phyloP scores from a whole-genome alignment of 139 green algal species.

The Tetratostichococcus sp. region DNA sequence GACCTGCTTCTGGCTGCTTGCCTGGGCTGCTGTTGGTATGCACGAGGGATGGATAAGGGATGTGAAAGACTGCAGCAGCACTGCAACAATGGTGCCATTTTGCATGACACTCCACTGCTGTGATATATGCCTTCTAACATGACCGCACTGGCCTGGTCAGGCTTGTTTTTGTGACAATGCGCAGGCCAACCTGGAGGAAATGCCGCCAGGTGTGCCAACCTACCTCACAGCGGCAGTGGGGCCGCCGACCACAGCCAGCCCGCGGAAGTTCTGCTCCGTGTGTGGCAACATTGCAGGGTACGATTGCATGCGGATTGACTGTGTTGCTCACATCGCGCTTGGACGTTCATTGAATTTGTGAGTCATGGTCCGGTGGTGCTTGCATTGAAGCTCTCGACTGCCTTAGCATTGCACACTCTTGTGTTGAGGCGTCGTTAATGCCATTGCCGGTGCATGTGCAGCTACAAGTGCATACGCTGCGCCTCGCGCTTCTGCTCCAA shows the following conservation, averaged over 20 bases:
- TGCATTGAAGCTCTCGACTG: too few species aligned
- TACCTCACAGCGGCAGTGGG: background rate
- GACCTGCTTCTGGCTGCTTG: too few species aligned
- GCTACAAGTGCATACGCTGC: conserved; percentile 79
- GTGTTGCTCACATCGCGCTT: too few species aligned
- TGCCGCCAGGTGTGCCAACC: background rate
- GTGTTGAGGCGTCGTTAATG: too few species aligned
- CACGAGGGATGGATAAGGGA: too few species aligned
- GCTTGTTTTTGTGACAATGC: background rate
- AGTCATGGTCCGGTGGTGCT: too few species aligned
- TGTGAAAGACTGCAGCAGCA: background rate
- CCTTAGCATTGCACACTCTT: too few species aligned
- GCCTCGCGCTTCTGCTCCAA: conserved; percentile 67
- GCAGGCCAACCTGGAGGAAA: background rate
- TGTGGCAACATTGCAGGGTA: conserved; percentile 31
- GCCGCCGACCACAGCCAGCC: conserved; percentile 14
- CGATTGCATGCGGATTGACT: too few species aligned
- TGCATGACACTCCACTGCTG: conserved; percentile 40
- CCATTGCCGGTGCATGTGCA: background rate
- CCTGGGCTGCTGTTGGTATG: too few species aligned
- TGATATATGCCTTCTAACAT: too few species aligned
- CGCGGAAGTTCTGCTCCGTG: conserved; percentile 70
- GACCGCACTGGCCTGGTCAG: too few species aligned
- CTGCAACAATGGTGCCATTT: background rate
- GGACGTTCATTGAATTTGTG: too few species aligned